These are phyloP conservation scores for Penicillium robsamsonii DNA, from an alignment of 495 filamentous ascomycete species.

Conservation along the genomic window DNA sequence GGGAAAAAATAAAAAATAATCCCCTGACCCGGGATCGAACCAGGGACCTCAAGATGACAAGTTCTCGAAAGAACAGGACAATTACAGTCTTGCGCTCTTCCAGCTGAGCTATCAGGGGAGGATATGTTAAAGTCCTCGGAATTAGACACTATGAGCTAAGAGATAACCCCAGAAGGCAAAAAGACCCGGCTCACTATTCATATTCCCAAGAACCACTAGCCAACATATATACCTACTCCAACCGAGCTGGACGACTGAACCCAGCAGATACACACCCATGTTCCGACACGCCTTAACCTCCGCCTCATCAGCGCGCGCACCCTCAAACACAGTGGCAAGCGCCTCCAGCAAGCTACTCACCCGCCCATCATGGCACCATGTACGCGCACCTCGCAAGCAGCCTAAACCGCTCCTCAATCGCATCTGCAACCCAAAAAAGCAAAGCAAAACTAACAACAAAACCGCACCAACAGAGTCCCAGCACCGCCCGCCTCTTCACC, in stretches of 20 bases:
- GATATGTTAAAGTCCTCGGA: not conserved
- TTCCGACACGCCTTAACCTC: not conserved
- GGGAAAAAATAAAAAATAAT: not conserved
- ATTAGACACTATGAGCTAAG: not conserved
- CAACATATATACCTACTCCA: not conserved
- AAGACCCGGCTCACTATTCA: not conserved
- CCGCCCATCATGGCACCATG: not conserved
- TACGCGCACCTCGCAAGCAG: not conserved
- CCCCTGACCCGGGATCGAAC: constrained; percentile 10
- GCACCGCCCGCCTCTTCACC: constrained; percentile 17
- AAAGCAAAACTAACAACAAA: not conserved
- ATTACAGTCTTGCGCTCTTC: constrained; percentile 11
- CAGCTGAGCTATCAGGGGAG: constrained; percentile 10
- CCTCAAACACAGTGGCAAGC: not conserved
- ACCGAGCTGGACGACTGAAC: not conserved
- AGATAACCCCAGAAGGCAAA: no score
- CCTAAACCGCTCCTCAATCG: no score
- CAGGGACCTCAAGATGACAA: constrained; percentile 7
- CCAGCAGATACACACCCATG: not conserved
- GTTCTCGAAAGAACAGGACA: not conserved
- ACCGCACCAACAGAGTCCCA: not conserved
- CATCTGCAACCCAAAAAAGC: not conserved
- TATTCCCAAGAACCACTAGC: not conserved
- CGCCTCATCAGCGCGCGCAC: not conserved
- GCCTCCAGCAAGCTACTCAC: not conserved